Base-by-base conservation (phyloP, 768 basidiomycete species). In the Cyathus striatus region DNA sequence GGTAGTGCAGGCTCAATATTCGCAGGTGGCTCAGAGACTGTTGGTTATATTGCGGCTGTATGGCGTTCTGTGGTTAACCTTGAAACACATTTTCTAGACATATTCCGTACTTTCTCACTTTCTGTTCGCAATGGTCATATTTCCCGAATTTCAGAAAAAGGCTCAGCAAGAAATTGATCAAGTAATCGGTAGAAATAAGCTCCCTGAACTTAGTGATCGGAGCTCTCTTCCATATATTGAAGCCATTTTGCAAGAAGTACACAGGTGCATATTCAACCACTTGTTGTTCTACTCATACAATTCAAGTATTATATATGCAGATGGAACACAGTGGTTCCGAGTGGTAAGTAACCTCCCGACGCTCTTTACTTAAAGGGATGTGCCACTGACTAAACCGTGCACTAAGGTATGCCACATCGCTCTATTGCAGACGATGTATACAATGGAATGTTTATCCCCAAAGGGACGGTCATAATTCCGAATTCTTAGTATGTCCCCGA, bases 21-120 rank as follows among this genome's bases (percentile, higher is more conserved):
- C 37, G 56, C 52, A 18, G 71, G 61, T 32, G 71, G 65, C 0
- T 55, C 63, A 16, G 68, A 72, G 34, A 60, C 61, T 14, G 60
- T 62, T n/a, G 23, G 52, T 52, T 37, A 14, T 37, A 14, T 20
- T 10, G 10, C 10, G 14, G 18, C 16, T 30, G 23, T 20, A 21
- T 27, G 23, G 18, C 10, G 10, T 12, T 5, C 22, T 9, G 1
- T 32, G 17, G 27, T 23, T n/a, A n/a, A n/a, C n/a, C 23, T 34
- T 16, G 6, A n/a, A 23, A 42, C 16, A 41, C 34, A n/a, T 3
- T 9, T 5, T 20, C 17, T 26, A 51, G 51, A 48, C 50, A 12
- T 36, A 22, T 9, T 34, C 35, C 23, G 41, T 41, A 9, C 38
- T 53, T 13, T 26, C 47, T n/a, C 47, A 47, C 10, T 59, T 63